A percentile compares a stretch with the other conserved stretches of the same genome.
Evolutionary conservation across 192 early-diverging fungal species (phyloP).

Genomic region (Gigaspora rosea): DNA sequence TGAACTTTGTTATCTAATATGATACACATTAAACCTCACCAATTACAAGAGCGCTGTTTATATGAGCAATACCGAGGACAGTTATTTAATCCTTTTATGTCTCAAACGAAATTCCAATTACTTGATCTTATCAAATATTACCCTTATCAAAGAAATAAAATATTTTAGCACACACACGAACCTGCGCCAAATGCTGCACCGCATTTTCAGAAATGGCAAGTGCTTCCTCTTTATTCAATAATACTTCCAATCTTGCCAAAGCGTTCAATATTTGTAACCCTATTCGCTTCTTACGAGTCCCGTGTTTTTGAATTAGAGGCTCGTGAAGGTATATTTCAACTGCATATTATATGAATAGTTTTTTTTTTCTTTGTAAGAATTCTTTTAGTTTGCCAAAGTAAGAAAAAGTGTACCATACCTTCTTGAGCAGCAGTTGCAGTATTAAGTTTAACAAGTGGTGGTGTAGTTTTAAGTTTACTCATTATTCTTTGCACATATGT

Average conservation of each 20-base stretch:
- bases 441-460: constrained; percentile 44
- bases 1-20: no score
- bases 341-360: constrained; percentile 7
- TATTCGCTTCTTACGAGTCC: constrained; percentile 45
- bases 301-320: constrained; percentile 45
- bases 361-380: not conserved
- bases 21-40: no score
- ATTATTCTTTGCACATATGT: not conserved
- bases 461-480: constrained; percentile 42
- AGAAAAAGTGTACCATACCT: constrained; percentile 34
- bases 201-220: constrained; percentile 20
- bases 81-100: no score
- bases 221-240: constrained; percentile 45
- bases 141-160: not conserved
- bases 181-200: constrained; percentile 25
- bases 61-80: no score
- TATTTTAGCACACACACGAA: constrained; percentile 21
- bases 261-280: constrained; percentile 47
- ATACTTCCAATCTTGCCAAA: constrained; percentile 43
- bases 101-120: not conserved
- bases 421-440: constrained; percentile 37
- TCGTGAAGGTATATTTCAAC: constrained; percentile 47
- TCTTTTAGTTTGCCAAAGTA: not conserved
- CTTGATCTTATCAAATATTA: not conserved
- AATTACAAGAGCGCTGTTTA: no score